Percentiles rank a stretch among this genome's conserved stretches.
Evolutionary conservation across 2,329 filamentous ascomycete genomes (phyloP).

Genomic region (Uncinocarpus reesii): DNA sequence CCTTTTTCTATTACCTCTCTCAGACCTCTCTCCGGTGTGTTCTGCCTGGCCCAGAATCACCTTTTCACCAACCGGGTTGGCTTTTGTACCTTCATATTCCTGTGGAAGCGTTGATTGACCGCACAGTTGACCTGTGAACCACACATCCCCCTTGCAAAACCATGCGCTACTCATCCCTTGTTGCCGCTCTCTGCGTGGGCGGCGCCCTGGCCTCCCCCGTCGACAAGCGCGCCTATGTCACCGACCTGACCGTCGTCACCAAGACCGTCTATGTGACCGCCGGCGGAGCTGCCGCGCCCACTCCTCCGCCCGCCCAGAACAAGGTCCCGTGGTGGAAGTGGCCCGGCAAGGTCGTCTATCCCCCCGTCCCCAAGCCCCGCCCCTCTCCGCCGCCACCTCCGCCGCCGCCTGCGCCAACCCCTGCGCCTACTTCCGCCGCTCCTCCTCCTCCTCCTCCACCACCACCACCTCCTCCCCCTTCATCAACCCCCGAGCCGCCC

Average conservation of each 20-base stretch:
- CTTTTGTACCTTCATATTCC: constrained; percentile 24
- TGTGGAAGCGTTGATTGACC: constrained; percentile 27
- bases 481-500: not conserved
- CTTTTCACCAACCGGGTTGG: constrained; percentile 8
- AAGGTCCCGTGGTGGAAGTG: not conserved
- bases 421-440: constrained; percentile 2
- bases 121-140: constrained; percentile 26
- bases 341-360: not conserved
- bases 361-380: not conserved
- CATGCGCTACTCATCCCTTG: constrained; percentile 28
- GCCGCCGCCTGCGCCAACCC: constrained; percentile 7
- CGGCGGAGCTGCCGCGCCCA: constrained; percentile 12
- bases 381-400: constrained; percentile 13
- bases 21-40: constrained; percentile 4
- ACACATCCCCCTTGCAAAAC: not conserved
- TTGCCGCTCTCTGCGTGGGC: constrained; percentile 30
- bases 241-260: constrained; percentile 30
- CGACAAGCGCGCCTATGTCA: constrained; percentile 29
- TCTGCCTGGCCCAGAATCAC: constrained; percentile 23
- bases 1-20: constrained; percentile 12
- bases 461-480: constrained; percentile 16
- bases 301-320: not conserved
- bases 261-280: constrained; percentile 23
- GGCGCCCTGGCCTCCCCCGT: constrained; percentile 27
- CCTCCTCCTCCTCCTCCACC: constrained; percentile 15